Conservation (phyloP, 495 filamentous ascomycete genomes). For the Bathelium albidoporum region DNA sequence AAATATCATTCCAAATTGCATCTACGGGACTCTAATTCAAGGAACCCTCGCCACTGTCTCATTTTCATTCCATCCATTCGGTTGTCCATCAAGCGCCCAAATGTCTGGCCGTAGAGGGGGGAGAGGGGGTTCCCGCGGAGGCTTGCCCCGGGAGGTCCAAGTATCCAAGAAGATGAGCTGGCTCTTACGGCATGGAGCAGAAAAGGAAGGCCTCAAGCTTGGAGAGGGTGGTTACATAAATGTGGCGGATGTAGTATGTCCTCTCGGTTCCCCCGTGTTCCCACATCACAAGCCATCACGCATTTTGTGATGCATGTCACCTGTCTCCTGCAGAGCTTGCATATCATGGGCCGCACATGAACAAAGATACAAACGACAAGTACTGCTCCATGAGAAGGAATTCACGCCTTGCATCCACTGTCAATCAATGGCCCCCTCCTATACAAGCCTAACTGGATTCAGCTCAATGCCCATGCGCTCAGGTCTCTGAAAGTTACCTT, state of each 20-base stretch:
- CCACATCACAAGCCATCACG: not conserved
- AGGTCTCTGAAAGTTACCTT: constrained; percentile 61
- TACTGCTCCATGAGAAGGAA: not conserved
- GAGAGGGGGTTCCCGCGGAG: constrained; percentile 27
- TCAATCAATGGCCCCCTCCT: not conserved
- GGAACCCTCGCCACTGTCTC: too few species aligned
- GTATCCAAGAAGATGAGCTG: constrained; percentile 74
- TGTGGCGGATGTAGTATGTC: constrained; percentile 66
- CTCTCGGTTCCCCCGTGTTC: constrained; percentile 6
- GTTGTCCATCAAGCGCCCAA: not conserved
- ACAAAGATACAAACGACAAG: not conserved
- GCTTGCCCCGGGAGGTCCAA: constrained; percentile 44
- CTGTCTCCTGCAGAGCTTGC: not conserved
- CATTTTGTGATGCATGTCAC: not conserved
- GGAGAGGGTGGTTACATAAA: constrained; percentile 71
- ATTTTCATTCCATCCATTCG: not conserved
- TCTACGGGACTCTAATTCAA: too few species aligned
- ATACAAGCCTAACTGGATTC: not conserved
- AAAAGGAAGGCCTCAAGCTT: constrained; percentile 63
- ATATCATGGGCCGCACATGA: not conserved
- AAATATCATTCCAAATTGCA: too few species aligned
- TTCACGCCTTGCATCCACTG: not conserved
- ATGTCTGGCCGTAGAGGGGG: constrained; percentile 19
- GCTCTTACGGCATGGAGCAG: constrained; percentile 75
- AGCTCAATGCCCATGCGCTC: constrained; percentile 64